Evolutionary conservation across 768 basidiomycete species (phyloP).

Genomic region (Candolleomyces efflorescens): DNA sequence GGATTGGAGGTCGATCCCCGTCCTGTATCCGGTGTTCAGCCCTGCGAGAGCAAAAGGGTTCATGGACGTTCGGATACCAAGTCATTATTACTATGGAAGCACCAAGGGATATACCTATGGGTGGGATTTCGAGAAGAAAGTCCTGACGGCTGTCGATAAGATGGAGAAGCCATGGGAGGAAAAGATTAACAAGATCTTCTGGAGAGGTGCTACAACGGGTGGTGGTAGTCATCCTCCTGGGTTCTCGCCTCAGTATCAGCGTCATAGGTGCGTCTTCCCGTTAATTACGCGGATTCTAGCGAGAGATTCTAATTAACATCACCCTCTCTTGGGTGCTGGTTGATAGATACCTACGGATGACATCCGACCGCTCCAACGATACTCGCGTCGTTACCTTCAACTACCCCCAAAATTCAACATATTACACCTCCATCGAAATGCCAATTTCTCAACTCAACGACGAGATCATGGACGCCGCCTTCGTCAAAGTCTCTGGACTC

Average conservation of each 20-base stretch:
- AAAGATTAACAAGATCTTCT: constrained; percentile 86
- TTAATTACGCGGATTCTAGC: no score
- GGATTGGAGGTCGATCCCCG: constrained; percentile 87
- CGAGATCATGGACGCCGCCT: constrained; percentile 81
- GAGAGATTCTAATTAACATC: no score
- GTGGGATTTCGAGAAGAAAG: constrained; percentile 76
- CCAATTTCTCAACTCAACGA: constrained; percentile 44
- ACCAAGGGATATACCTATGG: constrained; percentile 84
- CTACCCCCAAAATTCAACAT: constrained; percentile 10
- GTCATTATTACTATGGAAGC: constrained; percentile 92
- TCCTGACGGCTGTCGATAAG: constrained; percentile 71
- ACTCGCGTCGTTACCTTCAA: constrained; percentile 26
- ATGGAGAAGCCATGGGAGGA: constrained; percentile 89
- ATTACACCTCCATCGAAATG: constrained; percentile 3
- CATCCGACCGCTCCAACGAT: constrained; percentile 48
- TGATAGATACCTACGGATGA: constrained; percentile 67
- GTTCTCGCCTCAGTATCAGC: constrained; percentile 77
- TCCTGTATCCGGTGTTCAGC: constrained; percentile 91
- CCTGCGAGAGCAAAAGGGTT: constrained; percentile 86
- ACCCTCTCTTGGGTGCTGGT: no score
- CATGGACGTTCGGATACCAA: constrained; percentile 89
- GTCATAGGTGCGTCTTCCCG: constrained; percentile 76
- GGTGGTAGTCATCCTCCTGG: constrained; percentile 87
- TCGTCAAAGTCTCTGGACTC: constrained; percentile 62
- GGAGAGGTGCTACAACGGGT: constrained; percentile 95